Evolutionary conservation across 768 basidiomycete species (phyloP), one percentile per base, ranked within the genome.

Genomic region (Cyclocybe cylindracea): DNA sequence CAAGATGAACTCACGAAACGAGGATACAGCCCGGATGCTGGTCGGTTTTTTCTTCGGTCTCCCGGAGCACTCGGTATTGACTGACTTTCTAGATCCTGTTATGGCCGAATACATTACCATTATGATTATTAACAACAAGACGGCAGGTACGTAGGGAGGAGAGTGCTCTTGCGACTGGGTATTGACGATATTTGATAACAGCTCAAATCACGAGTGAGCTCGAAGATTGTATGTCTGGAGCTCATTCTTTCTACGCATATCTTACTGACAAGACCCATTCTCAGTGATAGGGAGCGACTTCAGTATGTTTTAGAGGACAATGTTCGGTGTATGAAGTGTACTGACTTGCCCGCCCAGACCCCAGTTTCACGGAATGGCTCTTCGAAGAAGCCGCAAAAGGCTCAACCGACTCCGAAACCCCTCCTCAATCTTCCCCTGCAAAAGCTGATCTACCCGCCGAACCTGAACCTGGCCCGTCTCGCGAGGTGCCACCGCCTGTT

Each of bases 101-200:
- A 93, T 94, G 91, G 91, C 92, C 2, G 93, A 95, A 69, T 95
- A 93, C 62, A 92, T 94, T 51, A 92, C 90, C 14, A 95, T 95
- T 53, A 94, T 95, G 93, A 82, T 95, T 42, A 93, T 94, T 58
- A 95, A 95, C 66, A 89, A 90, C 70, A 95, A 94, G 76, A 86
- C 87, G 51, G 69, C 83, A 56, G 80, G 90, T 87, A 60, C 33
- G 85, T 72, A 29, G 7, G n/a, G 14, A 40, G 35, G 18, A 18
- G 33, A 32, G 14, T 36, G n/a, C 14, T 10, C 48, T 39, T 51
- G 40, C 46, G 11, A 51, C 7, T 44, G 50, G 46, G 58, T 61
- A 53, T 61, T 55, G 40, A 46, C 50, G 46, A 62, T 58, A 51
- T 39, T 18, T 37, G 24, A 39, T 47, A 51, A 49, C 63, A 89